A percentile compares a stretch with the other conserved stretches of the same genome.
Evolutionary conservation across 495 filamentous ascomycete species (phyloP).

Genomic region (Pseudoneurospora amorphoporcata): DNA sequence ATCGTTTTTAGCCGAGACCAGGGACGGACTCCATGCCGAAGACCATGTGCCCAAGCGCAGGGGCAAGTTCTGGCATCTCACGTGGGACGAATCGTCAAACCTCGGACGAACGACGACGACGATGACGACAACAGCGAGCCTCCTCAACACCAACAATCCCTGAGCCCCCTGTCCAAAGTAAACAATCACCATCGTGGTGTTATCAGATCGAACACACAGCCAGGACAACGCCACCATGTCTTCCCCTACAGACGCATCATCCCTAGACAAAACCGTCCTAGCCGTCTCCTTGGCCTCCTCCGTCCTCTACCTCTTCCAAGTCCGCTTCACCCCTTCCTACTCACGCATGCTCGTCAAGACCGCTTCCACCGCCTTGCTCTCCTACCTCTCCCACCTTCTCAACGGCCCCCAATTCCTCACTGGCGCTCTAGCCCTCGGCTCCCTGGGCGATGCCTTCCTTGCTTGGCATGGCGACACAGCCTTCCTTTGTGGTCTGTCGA

Average conservation of each 20-base stretch:
- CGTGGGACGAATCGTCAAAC: neutral
- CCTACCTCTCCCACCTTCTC: conserved; percentile 1
- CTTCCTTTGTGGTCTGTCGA: conserved; percentile 16
- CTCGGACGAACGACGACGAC: neutral
- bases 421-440: conserved; percentile 12
- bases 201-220: neutral
- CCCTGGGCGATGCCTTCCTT: conserved; percentile 18
- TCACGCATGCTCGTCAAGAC: conserved; percentile 17
- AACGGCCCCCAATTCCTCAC: conserved; percentile 3
- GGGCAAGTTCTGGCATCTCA: neutral
- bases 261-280: conserved; percentile 7
- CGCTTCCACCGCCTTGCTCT: conserved; percentile 15
- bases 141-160: neutral
- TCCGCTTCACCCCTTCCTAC: conserved; percentile 5
- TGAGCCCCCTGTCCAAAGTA: neutral
- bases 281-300: conserved; percentile 9
- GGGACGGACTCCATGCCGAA: neutral
- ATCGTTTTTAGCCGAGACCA: neutral
- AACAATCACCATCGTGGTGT: neutral
- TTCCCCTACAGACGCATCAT: neutral
- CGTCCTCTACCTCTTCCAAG: conserved; percentile 10
- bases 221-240: conserved; percentile 1
- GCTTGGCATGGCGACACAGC: conserved; percentile 14
- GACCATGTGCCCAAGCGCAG: neutral
- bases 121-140: neutral